Percentiles rank a stretch among this genome's conserved stretches.
These are phyloP conservation scores for Xerocomellus amylosporus DNA, from an alignment of 768 basidiomycete species.

Conservation along the genomic window DNA sequence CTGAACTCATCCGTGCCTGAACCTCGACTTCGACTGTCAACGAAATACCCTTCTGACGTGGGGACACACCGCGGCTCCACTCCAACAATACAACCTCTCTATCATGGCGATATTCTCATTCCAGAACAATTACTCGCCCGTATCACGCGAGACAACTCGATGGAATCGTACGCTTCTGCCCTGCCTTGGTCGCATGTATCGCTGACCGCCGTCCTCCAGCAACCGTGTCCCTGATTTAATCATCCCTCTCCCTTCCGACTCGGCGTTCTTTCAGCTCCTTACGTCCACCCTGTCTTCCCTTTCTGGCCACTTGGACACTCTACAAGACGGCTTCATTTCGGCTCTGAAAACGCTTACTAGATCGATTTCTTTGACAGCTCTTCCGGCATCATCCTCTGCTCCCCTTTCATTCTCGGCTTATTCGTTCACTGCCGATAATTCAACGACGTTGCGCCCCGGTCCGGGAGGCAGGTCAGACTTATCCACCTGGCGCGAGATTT, in stretches of 20 bases:
- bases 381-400: constrained; percentile 32
- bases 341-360: constrained; percentile 49
- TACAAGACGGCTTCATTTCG: constrained; percentile 52
- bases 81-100: constrained; percentile 1
- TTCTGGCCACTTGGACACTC: constrained; percentile 45
- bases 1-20: constrained; percentile 47
- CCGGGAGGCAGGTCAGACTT: constrained; percentile 51
- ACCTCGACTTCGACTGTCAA: constrained; percentile 50
- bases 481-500: constrained; percentile 88
- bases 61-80: background rate
- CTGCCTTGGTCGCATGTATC: background rate
- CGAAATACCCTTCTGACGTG: constrained; percentile 22
- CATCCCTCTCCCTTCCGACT: constrained; percentile 75
- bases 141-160: constrained; percentile 1
- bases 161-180: constrained; percentile 9
- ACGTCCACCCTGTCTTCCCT: constrained; percentile 57
- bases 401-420: constrained; percentile 33
- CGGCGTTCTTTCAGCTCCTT: constrained; percentile 76
- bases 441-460: constrained; percentile 39
- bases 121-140: constrained; percentile 6
- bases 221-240: constrained; percentile 49
- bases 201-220: constrained; percentile 4
- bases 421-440: constrained; percentile 23
- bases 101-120: constrained; percentile 12
- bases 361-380: constrained; percentile 32